Evolutionary conservation across 305 asterid genomes (phyloP).

Genomic region (Solanum chacoense): DNA sequence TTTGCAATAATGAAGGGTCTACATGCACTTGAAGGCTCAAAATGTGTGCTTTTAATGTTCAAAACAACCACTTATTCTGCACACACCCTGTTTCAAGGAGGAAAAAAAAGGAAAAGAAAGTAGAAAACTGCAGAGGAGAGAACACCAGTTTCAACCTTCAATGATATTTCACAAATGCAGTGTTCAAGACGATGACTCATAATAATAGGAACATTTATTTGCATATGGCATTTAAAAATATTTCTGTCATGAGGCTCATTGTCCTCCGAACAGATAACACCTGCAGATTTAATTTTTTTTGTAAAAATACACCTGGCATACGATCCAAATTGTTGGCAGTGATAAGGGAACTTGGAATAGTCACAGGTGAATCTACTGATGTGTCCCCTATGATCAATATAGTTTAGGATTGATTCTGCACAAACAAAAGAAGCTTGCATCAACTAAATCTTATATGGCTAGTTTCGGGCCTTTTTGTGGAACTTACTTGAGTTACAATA

Average conservation of each 20-base stretch:
- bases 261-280: neutral
- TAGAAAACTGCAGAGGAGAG: neutral
- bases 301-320: slow-evolving; percentile 51
- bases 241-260: neutral
- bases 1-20: neutral
- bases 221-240: neutral
- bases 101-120: neutral
- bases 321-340: slow-evolving; percentile 63
- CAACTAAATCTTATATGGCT: neutral
- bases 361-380: slow-evolving; percentile 11
- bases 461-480: neutral
- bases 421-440: slow-evolving; percentile 2
- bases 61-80: neutral
- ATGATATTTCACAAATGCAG: neutral
- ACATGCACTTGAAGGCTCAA: neutral
- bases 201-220: neutral
- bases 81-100: neutral
- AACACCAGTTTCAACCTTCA: neutral
- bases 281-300: neutral
- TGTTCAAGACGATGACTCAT: neutral
- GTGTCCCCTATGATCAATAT: slow-evolving; percentile 33
- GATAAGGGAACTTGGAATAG: slow-evolving; percentile 54
- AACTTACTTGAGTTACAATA: neutral
- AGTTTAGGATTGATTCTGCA: slow-evolving; percentile 49
- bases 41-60: neutral